Conservation (phyloP, 1,284 basidiomycete genomes). For the Bjerkandera adusta region DNA sequence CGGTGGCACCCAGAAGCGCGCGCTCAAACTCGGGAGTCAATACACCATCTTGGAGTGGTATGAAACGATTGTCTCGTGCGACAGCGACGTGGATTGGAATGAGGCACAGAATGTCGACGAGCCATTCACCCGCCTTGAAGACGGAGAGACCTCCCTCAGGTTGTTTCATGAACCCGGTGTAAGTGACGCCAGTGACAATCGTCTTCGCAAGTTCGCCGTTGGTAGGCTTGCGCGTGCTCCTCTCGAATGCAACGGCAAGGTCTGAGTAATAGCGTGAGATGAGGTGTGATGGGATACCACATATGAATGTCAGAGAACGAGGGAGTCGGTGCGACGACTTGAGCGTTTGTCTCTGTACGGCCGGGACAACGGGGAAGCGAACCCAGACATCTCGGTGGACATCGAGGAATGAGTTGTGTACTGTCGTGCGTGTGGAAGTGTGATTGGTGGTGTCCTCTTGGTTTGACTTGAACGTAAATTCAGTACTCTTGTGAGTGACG, state of each 20-base stretch:
- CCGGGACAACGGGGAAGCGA: conserved; percentile 57
- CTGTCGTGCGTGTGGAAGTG: not conserved
- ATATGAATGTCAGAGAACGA: conserved; percentile 41
- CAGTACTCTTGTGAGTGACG: conserved; percentile 51
- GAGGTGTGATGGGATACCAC: conserved; percentile 32
- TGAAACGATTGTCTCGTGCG: conserved; percentile 55
- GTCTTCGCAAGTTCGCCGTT: conserved; percentile 40
- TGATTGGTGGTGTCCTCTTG: not conserved
- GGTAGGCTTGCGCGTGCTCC: conserved; percentile 47
- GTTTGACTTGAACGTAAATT: conserved; percentile 45
- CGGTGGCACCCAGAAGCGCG: conserved; percentile 53
- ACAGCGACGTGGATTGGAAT: conserved; percentile 64
- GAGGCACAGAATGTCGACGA: conserved; percentile 57
- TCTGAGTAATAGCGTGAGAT: conserved; percentile 42
- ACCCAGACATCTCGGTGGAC: conserved; percentile 60
- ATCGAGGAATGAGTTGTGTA: conserved; percentile 53
- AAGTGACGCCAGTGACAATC: conserved; percentile 28
- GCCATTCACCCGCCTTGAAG: conserved; percentile 56
- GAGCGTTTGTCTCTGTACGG: conserved; percentile 48
- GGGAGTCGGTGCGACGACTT: conserved; percentile 31
- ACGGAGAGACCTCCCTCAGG: no score
- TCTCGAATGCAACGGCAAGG: conserved; percentile 46
- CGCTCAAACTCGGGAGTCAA: conserved; percentile 47
- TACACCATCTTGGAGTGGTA: conserved; percentile 59
- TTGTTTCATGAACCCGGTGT: conserved; percentile 22